These are phyloP conservation scores for Aspergillus sp. DNA, from an alignment of 2,329 filamentous ascomycete species.

Conservation along the genomic window DNA sequence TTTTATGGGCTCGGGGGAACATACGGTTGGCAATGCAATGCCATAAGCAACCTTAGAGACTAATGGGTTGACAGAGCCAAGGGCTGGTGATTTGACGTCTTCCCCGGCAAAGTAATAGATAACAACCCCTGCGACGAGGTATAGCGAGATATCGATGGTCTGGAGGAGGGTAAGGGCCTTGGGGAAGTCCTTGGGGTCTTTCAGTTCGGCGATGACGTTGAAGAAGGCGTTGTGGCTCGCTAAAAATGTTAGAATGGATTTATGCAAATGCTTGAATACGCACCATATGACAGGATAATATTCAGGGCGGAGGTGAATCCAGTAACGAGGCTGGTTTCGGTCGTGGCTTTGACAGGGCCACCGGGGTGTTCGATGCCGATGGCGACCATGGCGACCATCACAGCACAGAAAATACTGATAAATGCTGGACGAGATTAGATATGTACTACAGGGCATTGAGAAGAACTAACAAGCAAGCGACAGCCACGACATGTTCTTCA, in stretches of 20 bases:
- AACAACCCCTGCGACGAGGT: constrained; percentile 64
- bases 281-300: constrained; percentile 69
- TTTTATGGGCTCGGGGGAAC: constrained; percentile 4
- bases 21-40: constrained; percentile 62
- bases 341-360: constrained; percentile 35
- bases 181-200: constrained; percentile 59
- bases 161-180: constrained; percentile 65
- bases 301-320: constrained; percentile 65
- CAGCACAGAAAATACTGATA: constrained; percentile 62
- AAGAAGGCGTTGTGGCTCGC: constrained; percentile 67
- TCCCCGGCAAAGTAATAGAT: constrained; percentile 67
- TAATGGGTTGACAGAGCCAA: constrained; percentile 58
- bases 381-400: constrained; percentile 66
- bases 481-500: constrained; percentile 62
- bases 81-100: constrained; percentile 63
- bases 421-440: constrained; percentile 49
- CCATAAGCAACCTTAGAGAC: constrained; percentile 68
- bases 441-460: rapidly evolving
- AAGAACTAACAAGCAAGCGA: constrained; percentile 52
- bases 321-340: constrained; percentile 49
- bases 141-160: constrained; percentile 59
- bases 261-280: constrained; percentile 38
- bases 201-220: constrained; percentile 64
- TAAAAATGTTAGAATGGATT: constrained; percentile 46
- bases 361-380: constrained; percentile 55